These are phyloP conservation scores for Arabidopsis thaliana DNA, from an alignment of 345 rosid species.

Conservation along the genomic window TAIR10.1 NC_003075.7:11527501-11528000, in stretches of 20 bases:
- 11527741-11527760: background rate
- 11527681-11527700: conserved; percentile 61
- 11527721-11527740: background rate
- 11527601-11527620: conserved; percentile 89
- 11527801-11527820: background rate
- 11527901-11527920: background rate
- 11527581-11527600: conserved; percentile 63
- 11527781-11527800: background rate
- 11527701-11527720: background rate
- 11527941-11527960: conserved; percentile 49
- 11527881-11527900: background rate
- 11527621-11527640: conserved; percentile 65
- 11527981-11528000: conserved; percentile 43
- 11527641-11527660: conserved; percentile 66
- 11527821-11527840: background rate
- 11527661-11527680: conserved; percentile 74
- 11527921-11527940: background rate
- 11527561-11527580: conserved; percentile 67
- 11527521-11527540: conserved; percentile 59
- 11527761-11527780: background rate
- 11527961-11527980: conserved; percentile 49
- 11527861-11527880: background rate
- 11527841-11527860: background rate
- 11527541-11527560: conserved; percentile 56
- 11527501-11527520: conserved; percentile 66